Base-by-base conservation (phyloP, 768 basidiomycete species). In the Mycena metata region DNA sequence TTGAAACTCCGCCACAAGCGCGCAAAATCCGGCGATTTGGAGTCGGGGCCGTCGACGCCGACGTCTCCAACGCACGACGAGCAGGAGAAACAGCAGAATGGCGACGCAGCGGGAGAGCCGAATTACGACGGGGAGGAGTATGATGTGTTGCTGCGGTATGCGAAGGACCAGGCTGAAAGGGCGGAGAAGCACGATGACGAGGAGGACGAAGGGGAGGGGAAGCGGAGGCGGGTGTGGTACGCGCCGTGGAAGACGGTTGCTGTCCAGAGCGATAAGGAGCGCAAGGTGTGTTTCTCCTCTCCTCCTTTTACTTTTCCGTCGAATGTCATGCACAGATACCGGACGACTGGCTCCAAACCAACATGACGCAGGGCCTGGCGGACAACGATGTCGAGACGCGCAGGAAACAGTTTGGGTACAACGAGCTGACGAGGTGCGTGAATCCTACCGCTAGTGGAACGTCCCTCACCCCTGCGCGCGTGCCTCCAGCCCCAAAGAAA, bases 181-280 rank as follows among this genome's bases (percentile, higher is more conserved):
- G 58, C 57, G 49, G 70, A 74, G 36, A 69, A 73, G 51, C 72
- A 69, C 36, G 76, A 73, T 17, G 76, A 77, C 8, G 80, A 79
- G 1, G 80, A 80, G 19, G 73, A 66, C 7, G 64, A 66, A 16
- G 63, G 47, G 10, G 64, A 59, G 4, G 16, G n/a, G 17, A 47
- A 59, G 64, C 56, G 23, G 72, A 50, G 67, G 76, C 75, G 85
- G 19, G 69, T 80, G 1, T 85, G 85, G 85, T 85, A 85, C 69
- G 76, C 78, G 26, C 84, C 84, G 16, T 85, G 84, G 84, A 83
- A 82, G 72, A 83, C 74, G 64, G 74, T 78, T 47, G 75, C 75
- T 49, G 72, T 76, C 16, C 52, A 75, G 39, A 62, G 60, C 52
- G 72, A 75, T 16, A 72, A 69, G 35, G 71, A 75, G 39, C 75